Percentiles rank a stretch among this genome's conserved stretches.
Conservation (phyloP, 371 early-diverging fungal species). For the Mucor irregularis region DNA sequence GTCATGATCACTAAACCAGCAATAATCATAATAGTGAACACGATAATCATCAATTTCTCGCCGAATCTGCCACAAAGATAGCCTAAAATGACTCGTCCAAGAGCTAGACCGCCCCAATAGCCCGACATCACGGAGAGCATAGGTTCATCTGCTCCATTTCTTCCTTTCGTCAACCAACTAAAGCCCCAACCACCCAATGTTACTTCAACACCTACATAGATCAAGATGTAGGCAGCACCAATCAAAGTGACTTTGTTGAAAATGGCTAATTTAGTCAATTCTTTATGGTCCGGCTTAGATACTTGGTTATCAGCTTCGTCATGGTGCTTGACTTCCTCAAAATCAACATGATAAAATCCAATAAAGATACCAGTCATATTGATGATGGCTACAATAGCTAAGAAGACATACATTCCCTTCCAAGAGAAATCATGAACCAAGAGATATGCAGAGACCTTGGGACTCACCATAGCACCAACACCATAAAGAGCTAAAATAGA, state of each 20-base stretch:
- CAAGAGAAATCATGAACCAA: constrained; percentile 23
- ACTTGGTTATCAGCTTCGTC: not conserved
- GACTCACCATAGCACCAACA: constrained; percentile 36
- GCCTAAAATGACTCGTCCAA: constrained; percentile 34
- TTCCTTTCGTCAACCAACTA: constrained; percentile 34
- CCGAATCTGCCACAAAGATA: constrained; percentile 29
- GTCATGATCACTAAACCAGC: constrained; percentile 13
- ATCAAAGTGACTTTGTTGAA: constrained; percentile 26
- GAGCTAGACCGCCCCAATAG: constrained; percentile 39
- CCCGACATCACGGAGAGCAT: constrained; percentile 29
- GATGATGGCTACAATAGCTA: constrained; percentile 11
- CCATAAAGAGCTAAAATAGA: constrained; percentile 31
- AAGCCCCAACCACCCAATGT: constrained; percentile 40
- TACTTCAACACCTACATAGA: constrained; percentile 41
- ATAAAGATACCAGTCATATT: constrained; percentile 21
- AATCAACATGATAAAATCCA: constrained; percentile 19
- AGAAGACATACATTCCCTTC: constrained; percentile 31
- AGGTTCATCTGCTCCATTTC: constrained; percentile 18
- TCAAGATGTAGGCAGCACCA: constrained; percentile 30
- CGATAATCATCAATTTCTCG: constrained; percentile 30
- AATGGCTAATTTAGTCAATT: constrained; percentile 22
- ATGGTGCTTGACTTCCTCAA: constrained; percentile 11
- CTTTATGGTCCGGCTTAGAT: constrained; percentile 2
- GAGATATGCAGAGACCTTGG: constrained; percentile 27
- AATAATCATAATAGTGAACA: constrained; percentile 25